These are phyloP conservation scores for Alternaria rosae DNA, from an alignment of 2,329 filamentous ascomycete species.

Conservation along the genomic window DNA sequence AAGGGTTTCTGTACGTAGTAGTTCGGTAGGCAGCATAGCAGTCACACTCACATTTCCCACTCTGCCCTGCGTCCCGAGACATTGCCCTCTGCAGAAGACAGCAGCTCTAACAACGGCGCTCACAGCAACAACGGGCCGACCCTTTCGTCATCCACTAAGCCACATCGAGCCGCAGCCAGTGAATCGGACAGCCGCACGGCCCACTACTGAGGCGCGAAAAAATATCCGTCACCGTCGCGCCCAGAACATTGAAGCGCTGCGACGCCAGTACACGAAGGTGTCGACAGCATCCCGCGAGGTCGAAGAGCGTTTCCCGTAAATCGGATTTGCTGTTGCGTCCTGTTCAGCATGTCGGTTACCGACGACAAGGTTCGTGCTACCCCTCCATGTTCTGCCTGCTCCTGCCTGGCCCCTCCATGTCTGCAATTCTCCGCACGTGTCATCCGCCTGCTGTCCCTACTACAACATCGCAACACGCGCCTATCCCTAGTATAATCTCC, in stretches of 20 bases:
- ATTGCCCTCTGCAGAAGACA: constrained; percentile 7
- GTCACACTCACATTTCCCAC: constrained; percentile 8
- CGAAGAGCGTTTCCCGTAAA: constrained; percentile 15
- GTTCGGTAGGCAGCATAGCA: constrained; percentile 9
- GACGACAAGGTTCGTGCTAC: constrained; percentile 49
- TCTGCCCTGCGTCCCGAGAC: constrained; percentile 9
- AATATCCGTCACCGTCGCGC: constrained; percentile 31
- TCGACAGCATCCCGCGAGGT: constrained; percentile 27
- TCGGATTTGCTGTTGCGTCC: constrained; percentile 18
- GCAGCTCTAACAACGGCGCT: constrained; percentile 21
- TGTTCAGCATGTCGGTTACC: constrained; percentile 44
- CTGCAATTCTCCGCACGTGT: constrained; percentile 16
- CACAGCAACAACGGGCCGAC: constrained; percentile 41
- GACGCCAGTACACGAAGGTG: constrained; percentile 29
- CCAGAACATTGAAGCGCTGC: constrained; percentile 21
- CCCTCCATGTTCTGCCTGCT: constrained; percentile 34
- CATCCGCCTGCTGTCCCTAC: background rate
- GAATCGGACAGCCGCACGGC: constrained; percentile 28
- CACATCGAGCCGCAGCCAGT: constrained; percentile 31
- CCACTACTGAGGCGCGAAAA: constrained; percentile 29
- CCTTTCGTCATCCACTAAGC: constrained; percentile 45
- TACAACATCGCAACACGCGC: background rate
- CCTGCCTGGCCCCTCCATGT: constrained; percentile 22
- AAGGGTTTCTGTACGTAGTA: constrained; percentile 10
- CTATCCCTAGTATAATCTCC: background rate